Conservation (phyloP, 306 rosid species). For the Lablab purpureus region DNA sequence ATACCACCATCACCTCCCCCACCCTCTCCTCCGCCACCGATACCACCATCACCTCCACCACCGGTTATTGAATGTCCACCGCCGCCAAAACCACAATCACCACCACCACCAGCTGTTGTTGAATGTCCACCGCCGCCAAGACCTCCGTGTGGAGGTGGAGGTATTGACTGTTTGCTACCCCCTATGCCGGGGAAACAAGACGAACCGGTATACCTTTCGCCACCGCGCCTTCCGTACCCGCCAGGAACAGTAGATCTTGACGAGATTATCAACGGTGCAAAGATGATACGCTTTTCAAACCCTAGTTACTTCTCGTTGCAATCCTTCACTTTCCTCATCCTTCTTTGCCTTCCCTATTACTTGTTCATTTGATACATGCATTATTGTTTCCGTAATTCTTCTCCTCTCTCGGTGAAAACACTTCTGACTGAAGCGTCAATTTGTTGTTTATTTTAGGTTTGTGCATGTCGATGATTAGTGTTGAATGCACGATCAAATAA, state of each 20-base stretch:
- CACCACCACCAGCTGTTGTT: background rate
- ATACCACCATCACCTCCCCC: constrained; percentile 35
- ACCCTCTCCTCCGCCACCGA: background rate
- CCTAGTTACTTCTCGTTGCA: background rate
- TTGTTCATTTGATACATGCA: background rate
- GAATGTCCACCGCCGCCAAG: background rate
- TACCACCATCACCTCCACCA: background rate
- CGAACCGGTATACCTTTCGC: background rate
- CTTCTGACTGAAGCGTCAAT: too few relatives aligned
- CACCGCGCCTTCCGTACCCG: background rate
- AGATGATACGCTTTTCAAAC: background rate
- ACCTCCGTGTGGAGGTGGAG: background rate
- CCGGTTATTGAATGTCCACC: too few relatives aligned
- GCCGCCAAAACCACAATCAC: too few relatives aligned
- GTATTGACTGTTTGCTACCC: background rate
- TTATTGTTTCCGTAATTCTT: too few relatives aligned
- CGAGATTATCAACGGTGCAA: background rate
- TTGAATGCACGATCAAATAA: too few relatives aligned
- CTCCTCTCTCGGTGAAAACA: too few relatives aligned
- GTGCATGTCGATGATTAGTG: too few relatives aligned
- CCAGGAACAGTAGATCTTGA: background rate
- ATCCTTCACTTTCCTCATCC: background rate
- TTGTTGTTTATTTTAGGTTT: too few relatives aligned
- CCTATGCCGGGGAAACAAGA: background rate
- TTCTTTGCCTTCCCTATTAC: constrained; percentile 35